These are phyloP conservation scores for Verticillium nubilum DNA, from an alignment of 2,329 filamentous ascomycete species.

Conservation along the genomic window DNA sequence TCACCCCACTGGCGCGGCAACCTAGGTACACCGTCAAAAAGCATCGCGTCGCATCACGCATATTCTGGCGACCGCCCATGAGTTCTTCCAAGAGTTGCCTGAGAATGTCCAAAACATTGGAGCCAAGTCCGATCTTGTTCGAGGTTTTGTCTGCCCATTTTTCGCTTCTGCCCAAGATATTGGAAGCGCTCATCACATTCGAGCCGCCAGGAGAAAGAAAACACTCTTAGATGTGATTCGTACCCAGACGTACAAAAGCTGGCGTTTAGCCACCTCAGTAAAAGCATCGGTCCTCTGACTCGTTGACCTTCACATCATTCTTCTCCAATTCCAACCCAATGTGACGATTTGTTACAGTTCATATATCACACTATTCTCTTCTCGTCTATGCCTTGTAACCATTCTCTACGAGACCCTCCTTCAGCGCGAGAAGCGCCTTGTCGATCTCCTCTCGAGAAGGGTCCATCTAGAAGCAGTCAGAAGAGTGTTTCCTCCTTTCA, in stretches of 20 bases:
- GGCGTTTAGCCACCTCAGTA: not conserved
- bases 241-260: not conserved
- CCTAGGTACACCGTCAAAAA: not conserved
- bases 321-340: not conserved
- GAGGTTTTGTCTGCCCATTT: no score
- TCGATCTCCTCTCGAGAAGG: constrained; percentile 75
- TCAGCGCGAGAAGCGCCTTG: constrained; percentile 73
- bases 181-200: no score
- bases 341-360: not conserved
- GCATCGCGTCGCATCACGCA: constrained; percentile 1
- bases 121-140: no score
- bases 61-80: not conserved
- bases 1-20: constrained; percentile 1
- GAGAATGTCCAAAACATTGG: no score
- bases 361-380: not conserved
- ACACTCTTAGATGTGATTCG: not conserved
- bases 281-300: not conserved
- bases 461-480: constrained; percentile 50
- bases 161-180: no score
- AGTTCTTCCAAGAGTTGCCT: not conserved
- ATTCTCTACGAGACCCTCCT: constrained; percentile 67
- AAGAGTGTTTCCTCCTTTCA: not conserved
- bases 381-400: constrained; percentile 48
- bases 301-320: not conserved
- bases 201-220: no score